Percentiles rank a stretch among this genome's conserved stretches.
These are phyloP conservation scores for Cladosporium halotolerans DNA, from an alignment of 2,329 filamentous ascomycete genomes.

Conservation along the genomic window DNA sequence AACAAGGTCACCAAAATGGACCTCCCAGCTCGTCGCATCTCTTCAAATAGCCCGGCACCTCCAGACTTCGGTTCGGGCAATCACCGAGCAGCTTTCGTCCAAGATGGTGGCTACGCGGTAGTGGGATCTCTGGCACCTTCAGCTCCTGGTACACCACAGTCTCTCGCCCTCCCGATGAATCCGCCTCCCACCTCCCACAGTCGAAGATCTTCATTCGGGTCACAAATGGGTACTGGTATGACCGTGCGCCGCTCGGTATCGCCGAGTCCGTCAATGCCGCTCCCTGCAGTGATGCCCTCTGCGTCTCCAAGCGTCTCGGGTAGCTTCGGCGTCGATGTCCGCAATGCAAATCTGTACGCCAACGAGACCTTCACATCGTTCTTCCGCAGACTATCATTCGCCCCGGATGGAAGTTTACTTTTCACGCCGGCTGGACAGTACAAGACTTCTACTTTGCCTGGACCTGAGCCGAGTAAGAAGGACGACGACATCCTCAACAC, in stretches of 20 bases:
- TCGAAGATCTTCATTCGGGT: constrained; percentile 85
- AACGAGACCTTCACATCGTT: constrained; percentile 97
- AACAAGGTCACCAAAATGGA: constrained; percentile 87
- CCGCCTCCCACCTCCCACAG: constrained; percentile 89
- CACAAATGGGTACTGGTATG: constrained; percentile 60
- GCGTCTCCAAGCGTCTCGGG: constrained; percentile 77
- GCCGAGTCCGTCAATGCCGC: constrained; percentile 83
- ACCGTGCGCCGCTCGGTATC: constrained; percentile 75
- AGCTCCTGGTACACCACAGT: constrained; percentile 87
- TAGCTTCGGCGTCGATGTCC: constrained; percentile 53
- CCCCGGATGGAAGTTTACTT: constrained; percentile 87
- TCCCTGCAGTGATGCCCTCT: constrained; percentile 92
- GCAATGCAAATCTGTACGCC: constrained; percentile 85
- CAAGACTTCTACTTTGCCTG: constrained; percentile 57
- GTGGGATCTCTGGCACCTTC: constrained; percentile 82
- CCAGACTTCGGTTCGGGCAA: constrained; percentile 60
- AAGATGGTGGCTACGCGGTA: constrained; percentile 47
- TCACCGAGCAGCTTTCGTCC: constrained; percentile 54
- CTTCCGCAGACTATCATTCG: constrained; percentile 88
- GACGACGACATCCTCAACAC: constrained; percentile 88
- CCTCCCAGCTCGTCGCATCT: constrained; percentile 82
- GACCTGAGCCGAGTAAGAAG: constrained; percentile 54
- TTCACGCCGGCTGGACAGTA: constrained; percentile 95
- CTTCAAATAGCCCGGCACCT: constrained; percentile 85
- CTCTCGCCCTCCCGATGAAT: constrained; percentile 88